Conservation (phyloP, 495 filamentous ascomycete genomes). For the Neurospora sp. region DNA sequence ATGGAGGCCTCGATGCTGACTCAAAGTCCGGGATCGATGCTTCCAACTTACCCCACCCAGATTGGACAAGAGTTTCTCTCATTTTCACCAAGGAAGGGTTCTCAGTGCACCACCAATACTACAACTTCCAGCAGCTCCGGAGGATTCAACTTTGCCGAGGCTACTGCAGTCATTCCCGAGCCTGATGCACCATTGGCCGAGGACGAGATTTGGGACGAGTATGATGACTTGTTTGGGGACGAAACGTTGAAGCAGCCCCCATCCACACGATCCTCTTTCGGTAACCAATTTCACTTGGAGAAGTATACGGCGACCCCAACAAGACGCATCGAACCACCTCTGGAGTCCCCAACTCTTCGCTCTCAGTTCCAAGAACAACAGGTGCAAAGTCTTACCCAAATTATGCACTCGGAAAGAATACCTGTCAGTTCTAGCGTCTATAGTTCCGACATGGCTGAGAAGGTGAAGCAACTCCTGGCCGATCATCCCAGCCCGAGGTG, state of each 20-base stretch:
- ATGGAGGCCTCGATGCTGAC: conserved; percentile 15
- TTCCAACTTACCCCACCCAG: conserved; percentile 8
- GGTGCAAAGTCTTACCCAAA: conserved; percentile 21
- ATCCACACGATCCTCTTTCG: conserved; percentile 35
- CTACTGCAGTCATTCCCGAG: conserved; percentile 52
- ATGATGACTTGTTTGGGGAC: conserved; percentile 78
- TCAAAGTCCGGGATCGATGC: conserved; percentile 10
- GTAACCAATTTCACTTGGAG: conserved; percentile 36
- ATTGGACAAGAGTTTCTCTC: conserved; percentile 48
- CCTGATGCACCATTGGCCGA: conserved; percentile 50
- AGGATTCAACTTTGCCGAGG: conserved; percentile 36
- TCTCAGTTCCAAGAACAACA: conserved; percentile 11
- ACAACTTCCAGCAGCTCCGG: conserved; percentile 53
- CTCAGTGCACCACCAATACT: conserved; percentile 52
- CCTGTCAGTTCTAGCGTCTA: conserved; percentile 26
- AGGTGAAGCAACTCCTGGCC: conserved; percentile 33
- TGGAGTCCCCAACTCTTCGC: conserved; percentile 32
- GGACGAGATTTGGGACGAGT: conserved; percentile 93
- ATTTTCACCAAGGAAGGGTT: conserved; percentile 63
- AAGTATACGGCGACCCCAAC: conserved; percentile 6
- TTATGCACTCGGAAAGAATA: conserved; percentile 21
- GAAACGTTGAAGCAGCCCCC: conserved; percentile 35
- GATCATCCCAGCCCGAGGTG: conserved; percentile 27
- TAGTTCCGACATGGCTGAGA: conserved; percentile 37
- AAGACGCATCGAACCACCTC: conserved; percentile 15